A percentile compares a stretch with the other conserved stretches of the same genome.
Conservation (phyloP, 768 basidiomycete genomes). For the Mycena galopus region DNA sequence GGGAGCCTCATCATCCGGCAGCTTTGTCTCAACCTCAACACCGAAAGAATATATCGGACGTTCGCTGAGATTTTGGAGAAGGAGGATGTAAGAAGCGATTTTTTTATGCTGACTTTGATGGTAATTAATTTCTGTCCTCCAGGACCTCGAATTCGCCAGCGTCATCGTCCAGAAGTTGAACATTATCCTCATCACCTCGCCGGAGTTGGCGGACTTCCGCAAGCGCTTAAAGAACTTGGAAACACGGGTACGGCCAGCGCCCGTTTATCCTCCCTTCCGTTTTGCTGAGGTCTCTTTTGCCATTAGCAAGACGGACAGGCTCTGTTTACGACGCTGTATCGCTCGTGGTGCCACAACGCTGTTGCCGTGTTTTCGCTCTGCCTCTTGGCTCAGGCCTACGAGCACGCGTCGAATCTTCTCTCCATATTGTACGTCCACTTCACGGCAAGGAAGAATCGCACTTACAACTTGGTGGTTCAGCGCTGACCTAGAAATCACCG, state of each 20-base stretch:
- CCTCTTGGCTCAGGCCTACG: slow-evolving; percentile 96
- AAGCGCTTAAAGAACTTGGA: slow-evolving; percentile 94
- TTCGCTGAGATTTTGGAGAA: slow-evolving; percentile 98
- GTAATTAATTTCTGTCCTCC: slow-evolving; percentile 12
- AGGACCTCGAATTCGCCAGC: slow-evolving; percentile 98
- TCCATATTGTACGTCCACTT: slow-evolving; percentile 83
- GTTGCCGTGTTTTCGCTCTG: slow-evolving; percentile 97
- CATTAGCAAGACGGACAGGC: slow-evolving; percentile 95
- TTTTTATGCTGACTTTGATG: not conserved
- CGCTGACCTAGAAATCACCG: slow-evolving; percentile 97
- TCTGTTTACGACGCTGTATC: slow-evolving; percentile 92
- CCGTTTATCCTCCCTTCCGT: not conserved
- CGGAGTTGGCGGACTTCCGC: slow-evolving; percentile 95
- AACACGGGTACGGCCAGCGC: slow-evolving; percentile 73
- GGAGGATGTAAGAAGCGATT: slow-evolving; percentile 79
- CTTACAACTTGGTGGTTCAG: slow-evolving; percentile 53
- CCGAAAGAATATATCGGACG: slow-evolving; percentile 94
- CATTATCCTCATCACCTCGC: slow-evolving; percentile 95
- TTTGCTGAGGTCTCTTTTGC: not conserved
- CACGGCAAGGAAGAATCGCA: not conserved
- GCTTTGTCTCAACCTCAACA: slow-evolving; percentile 92
- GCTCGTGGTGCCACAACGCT: slow-evolving; percentile 99
- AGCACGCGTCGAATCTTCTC: slow-evolving; percentile 96
- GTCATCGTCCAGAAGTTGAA: slow-evolving; percentile 98
- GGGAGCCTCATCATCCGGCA: slow-evolving; percentile 97